Conservation (phyloP, 176 grass and related monocot genomes). For the Aegilops bicornis region DNA sequence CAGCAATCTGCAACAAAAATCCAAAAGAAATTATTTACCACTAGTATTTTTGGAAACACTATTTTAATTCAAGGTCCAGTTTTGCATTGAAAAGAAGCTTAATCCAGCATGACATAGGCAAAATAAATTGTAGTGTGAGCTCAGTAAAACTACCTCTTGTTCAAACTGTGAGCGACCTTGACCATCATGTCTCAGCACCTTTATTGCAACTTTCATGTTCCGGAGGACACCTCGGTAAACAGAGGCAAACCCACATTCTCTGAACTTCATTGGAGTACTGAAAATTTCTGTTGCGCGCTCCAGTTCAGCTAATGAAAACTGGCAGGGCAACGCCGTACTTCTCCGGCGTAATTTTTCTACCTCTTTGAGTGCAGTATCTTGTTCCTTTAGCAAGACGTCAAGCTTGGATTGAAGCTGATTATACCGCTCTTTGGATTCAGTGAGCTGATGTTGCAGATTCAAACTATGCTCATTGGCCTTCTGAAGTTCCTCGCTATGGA, state of each 20-base stretch:
- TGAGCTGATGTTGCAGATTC: slow-evolving; percentile 19
- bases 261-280: slow-evolving; percentile 27
- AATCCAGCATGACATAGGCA: not conserved
- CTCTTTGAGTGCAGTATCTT: slow-evolving; percentile 25
- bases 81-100: not conserved
- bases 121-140: not conserved
- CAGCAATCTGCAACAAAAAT: slow-evolving; percentile 16
- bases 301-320: slow-evolving; percentile 35
- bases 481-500: not conserved
- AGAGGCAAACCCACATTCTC: slow-evolving; percentile 40
- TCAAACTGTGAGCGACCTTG: slow-evolving; percentile 41
- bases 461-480: not conserved
- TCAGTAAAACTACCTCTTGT: slow-evolving; percentile 28
- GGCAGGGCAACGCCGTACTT: slow-evolving; percentile 29
- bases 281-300: slow-evolving; percentile 39
- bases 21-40: not conserved
- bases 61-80: not conserved
- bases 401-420: slow-evolving; percentile 18
- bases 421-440: slow-evolving; percentile 26
- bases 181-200: slow-evolving; percentile 40
- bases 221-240: slow-evolving; percentile 38
- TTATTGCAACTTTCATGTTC: slow-evolving; percentile 47
- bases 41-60: not conserved
- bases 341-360: slow-evolving; percentile 33
- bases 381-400: slow-evolving; percentile 27